Base-by-base conservation (phyloP, 2,329 filamentous ascomycete genomes). In the Passalora sequoiae region DNA sequence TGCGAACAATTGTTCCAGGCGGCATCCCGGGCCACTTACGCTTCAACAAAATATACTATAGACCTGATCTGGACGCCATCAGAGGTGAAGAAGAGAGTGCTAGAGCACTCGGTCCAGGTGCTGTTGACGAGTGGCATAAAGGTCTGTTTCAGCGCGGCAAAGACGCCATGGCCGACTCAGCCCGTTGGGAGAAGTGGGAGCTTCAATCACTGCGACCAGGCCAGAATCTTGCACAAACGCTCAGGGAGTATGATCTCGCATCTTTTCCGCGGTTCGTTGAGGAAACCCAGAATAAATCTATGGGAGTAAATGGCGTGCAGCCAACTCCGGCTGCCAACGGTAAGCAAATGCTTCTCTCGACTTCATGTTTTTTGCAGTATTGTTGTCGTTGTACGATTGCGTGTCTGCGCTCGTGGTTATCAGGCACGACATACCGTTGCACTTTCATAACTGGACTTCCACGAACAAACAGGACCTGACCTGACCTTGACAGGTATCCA, bases 41-140 rank as follows among this genome's bases (percentile, higher is more conserved):
- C 24, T 67, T 86, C 15, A 75, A 72, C 8, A 91, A 89, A 60
- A 69, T 80, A 37, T 89, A 82, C 58, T 80, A 75, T 62, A 74
- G 74, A 33, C 60, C 69, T 19, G 77, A 89, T 45, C 72, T 88
- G 25, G 73, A 81, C 19, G 70, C 72, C 6, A 74, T 89, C 50
- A 75, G 76, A 45, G 60, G 68, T 22, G 80, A 86, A 56, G 79
- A 86, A 53, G 68, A 77, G 31, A 33, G 77, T 4, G 84, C 81
- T 41, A 77, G 78, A 54, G 66, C 70, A n/a, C 73, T 86, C 53
- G 84, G 86, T n/a, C 56, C 73, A 32, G 81, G 81, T 30, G 77
- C 82, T 8, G 75, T 77, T 3, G 83, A 87, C 54, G 86, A 89
- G 62, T 92, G 86, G 86, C 71, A 81, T 21, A 89, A 89, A 64